A percentile compares a stretch with the other conserved stretches of the same genome.
Evolutionary conservation across 2,329 filamentous ascomycete species (phyloP).

Genomic region (Cercospora janseana): DNA sequence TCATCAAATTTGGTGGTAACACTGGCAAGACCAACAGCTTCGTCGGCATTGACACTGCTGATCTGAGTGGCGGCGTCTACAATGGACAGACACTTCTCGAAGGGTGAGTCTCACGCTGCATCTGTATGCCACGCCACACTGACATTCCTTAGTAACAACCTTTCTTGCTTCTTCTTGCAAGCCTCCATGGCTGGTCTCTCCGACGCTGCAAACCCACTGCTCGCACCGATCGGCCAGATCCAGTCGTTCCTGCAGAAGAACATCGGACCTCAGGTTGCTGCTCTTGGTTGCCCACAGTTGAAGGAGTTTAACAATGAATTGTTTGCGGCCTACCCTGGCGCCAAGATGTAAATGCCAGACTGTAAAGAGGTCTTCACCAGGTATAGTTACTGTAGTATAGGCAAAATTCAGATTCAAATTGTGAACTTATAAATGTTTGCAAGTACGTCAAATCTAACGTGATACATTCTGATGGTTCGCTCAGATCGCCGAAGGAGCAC

Average conservation of each 20-base stretch:
- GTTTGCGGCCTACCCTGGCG: conserved; percentile 20
- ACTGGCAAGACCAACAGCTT: conserved; percentile 38
- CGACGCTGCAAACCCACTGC: conserved; percentile 24
- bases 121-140: background rate
- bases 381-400: no score
- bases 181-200: conserved; percentile 29
- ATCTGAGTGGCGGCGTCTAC: conserved; percentile 39
- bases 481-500: no score
- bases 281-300: conserved; percentile 20
- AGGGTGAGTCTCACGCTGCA: conserved; percentile 8
- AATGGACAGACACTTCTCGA: conserved; percentile 22
- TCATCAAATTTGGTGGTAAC: conserved; percentile 38
- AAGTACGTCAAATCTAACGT: no score
- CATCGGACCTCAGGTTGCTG: conserved; percentile 17
- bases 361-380: no score
- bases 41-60: conserved; percentile 35
- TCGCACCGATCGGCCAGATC: conserved; percentile 6
- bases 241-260: conserved; percentile 18
- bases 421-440: no score
- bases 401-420: no score
- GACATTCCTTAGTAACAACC: conserved; percentile 32
- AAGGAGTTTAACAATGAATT: conserved; percentile 21
- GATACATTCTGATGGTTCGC: no score
- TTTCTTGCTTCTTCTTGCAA: conserved; percentile 39
- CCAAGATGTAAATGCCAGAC: background rate